These are phyloP conservation scores for Drechslera avenae DNA, from an alignment of 2,329 filamentous ascomycete genomes.

Conservation along the genomic window DNA sequence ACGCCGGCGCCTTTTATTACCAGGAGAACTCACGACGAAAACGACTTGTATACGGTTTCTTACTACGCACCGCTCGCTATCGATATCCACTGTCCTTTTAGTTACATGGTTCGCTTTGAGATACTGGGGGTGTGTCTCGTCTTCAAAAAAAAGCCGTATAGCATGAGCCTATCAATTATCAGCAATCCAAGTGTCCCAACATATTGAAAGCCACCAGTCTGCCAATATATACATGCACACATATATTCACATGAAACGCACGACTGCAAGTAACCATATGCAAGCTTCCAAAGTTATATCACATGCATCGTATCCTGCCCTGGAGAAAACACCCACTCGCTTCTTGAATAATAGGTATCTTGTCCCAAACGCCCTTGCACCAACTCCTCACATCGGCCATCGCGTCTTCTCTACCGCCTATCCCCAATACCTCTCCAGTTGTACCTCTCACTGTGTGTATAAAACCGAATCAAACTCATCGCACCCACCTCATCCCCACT, in stretches of 20 bases:
- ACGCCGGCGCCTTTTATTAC: not conserved
- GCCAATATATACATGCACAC: too few species aligned
- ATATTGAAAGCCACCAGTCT: too few species aligned
- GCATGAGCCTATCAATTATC: too few species aligned
- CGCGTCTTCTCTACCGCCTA: not conserved
- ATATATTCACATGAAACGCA: too few species aligned
- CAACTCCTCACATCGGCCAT: not conserved
- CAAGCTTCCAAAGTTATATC: not conserved
- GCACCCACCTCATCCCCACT: constrained; percentile 72
- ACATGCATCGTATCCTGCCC: not conserved
- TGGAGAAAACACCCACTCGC: too few species aligned
- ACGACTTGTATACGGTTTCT: not conserved
- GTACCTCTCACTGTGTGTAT: constrained; percentile 62
- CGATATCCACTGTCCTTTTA: not conserved
- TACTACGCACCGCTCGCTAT: not conserved
- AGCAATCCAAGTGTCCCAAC: too few species aligned
- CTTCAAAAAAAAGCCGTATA: too few species aligned
- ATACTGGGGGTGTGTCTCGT: not conserved
- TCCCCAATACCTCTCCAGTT: constrained; percentile 6
- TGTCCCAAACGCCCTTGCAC: too few species aligned
- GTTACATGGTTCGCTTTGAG: too few species aligned
- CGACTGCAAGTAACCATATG: too few species aligned
- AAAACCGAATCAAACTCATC: constrained; percentile 72
- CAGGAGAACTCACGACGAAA: constrained; percentile 1
- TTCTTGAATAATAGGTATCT: too few species aligned